These are phyloP conservation scores for Lunularia cruciata DNA, from an alignment of 225 moss, liverwort and hornwort genomes.

Conservation along the genomic window DNA sequence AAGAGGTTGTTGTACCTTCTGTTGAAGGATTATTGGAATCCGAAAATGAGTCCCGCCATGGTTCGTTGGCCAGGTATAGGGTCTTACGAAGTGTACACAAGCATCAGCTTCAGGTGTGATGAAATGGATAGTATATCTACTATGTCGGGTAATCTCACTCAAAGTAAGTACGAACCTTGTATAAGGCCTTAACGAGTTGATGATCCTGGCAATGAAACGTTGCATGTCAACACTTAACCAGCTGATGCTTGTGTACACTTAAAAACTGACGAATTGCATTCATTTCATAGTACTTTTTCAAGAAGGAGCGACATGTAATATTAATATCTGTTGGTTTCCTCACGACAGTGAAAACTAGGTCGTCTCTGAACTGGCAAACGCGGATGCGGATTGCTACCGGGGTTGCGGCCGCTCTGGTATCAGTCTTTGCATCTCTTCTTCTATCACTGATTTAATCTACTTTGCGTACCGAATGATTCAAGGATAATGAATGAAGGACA, in stretches of 20 bases:
- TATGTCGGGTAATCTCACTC: constrained; percentile 32
- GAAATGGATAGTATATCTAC: constrained; percentile 33
- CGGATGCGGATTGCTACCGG: constrained; percentile 55
- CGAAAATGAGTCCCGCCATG: constrained; percentile 21
- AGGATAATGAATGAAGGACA: background rate
- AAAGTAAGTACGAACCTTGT: constrained; percentile 31
- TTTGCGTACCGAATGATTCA: too few species aligned
- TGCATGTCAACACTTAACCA: background rate
- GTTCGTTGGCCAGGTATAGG: constrained; percentile 30
- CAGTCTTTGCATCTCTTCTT: background rate
- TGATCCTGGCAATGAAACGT: background rate
- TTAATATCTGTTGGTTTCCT: background rate
- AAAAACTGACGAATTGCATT: background rate
- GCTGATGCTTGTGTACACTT: constrained; percentile 32
- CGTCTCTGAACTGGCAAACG: constrained; percentile 55
- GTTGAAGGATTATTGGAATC: constrained; percentile 18
- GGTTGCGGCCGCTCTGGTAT: constrained; percentile 64
- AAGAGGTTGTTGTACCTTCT: background rate
- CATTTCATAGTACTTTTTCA: background rate
- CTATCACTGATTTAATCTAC: too few species aligned
- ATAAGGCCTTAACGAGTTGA: constrained; percentile 15
- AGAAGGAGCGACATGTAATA: background rate
- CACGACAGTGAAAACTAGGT: constrained; percentile 49
- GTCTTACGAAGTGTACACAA: constrained; percentile 34
- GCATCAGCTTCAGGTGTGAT: constrained; percentile 31